Conservation (phyloP, 805 yeast genomes). For the Candida nitratophila region DNA sequence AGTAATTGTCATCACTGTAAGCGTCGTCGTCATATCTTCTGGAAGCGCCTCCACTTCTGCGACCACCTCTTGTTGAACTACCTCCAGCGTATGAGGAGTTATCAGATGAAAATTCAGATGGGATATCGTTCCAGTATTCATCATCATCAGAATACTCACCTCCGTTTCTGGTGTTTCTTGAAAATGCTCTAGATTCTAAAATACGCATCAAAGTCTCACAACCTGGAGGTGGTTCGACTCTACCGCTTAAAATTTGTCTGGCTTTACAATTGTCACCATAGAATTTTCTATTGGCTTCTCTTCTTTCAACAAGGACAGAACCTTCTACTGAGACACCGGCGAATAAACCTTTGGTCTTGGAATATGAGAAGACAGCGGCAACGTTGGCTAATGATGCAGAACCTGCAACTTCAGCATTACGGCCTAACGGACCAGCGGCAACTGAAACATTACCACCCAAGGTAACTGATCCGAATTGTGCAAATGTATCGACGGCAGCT, state of each 20-base stretch:
- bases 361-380: conserved; percentile 87
- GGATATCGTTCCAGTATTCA: conserved; percentile 71
- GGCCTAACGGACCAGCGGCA: conserved; percentile 96
- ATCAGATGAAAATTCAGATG: conserved; percentile 57
- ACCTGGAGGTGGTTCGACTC: conserved; percentile 89
- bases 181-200: conserved; percentile 79
- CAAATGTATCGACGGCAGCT: conserved; percentile 88
- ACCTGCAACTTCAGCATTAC: conserved; percentile 97
- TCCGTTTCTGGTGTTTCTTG: conserved; percentile 31
- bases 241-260: conserved; percentile 74
- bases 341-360: conserved; percentile 92
- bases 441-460: conserved; percentile 92
- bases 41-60: conserved; percentile 7
- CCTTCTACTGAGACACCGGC: conserved; percentile 98
- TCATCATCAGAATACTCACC: conserved; percentile 51
- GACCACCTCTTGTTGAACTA: conserved; percentile 9
- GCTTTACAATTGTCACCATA: conserved; percentile 88
- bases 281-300: conserved; percentile 94
- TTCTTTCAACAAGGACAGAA: conserved; percentile 90
- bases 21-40: conserved; percentile 14
- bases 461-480: conserved; percentile 90
- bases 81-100: conserved; percentile 13
- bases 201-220: conserved; percentile 84
- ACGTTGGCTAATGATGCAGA: conserved; percentile 82
- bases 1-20: conserved; percentile 28